Conservation (phyloP, 257 asterid species). For the Anisodus tanguticus region DNA sequence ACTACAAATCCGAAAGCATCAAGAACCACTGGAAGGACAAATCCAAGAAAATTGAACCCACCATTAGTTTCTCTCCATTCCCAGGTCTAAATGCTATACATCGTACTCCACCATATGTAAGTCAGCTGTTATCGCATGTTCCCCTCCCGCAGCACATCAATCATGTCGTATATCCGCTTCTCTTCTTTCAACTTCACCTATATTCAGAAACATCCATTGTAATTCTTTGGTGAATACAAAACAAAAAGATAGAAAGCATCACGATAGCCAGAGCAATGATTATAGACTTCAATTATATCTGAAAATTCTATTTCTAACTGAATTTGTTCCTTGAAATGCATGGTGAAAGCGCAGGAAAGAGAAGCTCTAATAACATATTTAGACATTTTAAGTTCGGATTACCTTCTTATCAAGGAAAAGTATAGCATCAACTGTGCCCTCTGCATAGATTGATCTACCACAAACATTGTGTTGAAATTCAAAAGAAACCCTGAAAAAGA, state of each 20-base stretch:
- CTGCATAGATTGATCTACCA: constrained; percentile 97
- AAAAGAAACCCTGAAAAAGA: constrained; percentile 69
- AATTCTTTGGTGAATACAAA: neutral
- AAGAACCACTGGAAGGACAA: constrained; percentile 5
- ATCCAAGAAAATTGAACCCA: neutral
- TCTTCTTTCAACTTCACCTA: constrained; percentile 75
- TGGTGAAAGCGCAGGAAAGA: neutral
- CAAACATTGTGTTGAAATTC: constrained; percentile 97
- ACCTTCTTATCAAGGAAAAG: constrained; percentile 95
- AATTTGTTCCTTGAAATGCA: constrained; percentile 10
- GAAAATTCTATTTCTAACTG: neutral
- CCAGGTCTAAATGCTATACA: neutral
- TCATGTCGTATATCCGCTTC: constrained; percentile 80
- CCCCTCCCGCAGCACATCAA: constrained; percentile 92
- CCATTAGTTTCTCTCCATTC: neutral
- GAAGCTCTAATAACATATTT: neutral
- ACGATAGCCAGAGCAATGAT: neutral
- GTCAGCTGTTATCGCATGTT: constrained; percentile 65
- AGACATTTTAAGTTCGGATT: neutral
- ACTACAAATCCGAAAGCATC: neutral
- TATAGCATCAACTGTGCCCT: constrained; percentile 92
- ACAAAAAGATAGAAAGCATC: neutral
- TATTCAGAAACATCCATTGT: constrained; percentile 22
- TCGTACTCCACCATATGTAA: neutral
- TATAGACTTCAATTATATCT: neutral